Evolutionary conservation across 495 filamentous ascomycete genomes (phyloP).

Genomic region (Penicillium cosmopolitanum): DNA sequence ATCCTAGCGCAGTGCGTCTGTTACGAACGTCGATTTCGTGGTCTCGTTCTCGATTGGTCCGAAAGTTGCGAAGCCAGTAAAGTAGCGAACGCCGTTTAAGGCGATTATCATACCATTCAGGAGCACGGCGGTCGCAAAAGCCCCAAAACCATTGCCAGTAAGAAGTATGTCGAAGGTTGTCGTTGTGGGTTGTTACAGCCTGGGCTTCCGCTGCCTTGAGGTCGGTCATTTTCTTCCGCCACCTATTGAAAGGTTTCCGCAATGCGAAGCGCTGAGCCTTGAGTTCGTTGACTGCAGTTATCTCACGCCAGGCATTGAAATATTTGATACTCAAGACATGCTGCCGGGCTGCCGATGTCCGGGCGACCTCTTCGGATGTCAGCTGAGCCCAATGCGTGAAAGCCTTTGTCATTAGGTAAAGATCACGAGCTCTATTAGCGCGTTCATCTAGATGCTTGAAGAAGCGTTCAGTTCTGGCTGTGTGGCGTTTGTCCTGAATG

Average conservation of each 20-base stretch:
- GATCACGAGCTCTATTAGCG: constrained; percentile 62
- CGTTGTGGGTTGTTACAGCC: constrained; percentile 49
- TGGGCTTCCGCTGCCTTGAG: constrained; percentile 37
- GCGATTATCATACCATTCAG: constrained; percentile 52
- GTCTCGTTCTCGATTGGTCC: constrained; percentile 46
- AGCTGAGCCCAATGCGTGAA: constrained; percentile 75
- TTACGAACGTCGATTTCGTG: constrained; percentile 43
- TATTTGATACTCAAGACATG: constrained; percentile 73
- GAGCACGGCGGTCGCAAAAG: constrained; percentile 58
- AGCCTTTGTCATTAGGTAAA: constrained; percentile 70
- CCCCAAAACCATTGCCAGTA: constrained; percentile 62
- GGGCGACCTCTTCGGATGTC: constrained; percentile 60
- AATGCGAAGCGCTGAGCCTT: constrained; percentile 67
- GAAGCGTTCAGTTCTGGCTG: constrained; percentile 59
- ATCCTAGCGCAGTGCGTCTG: constrained; percentile 29
- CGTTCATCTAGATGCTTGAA: constrained; percentile 64
- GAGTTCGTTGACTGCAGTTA: constrained; percentile 69
- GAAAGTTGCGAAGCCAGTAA: constrained; percentile 49
- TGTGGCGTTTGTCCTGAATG: constrained; percentile 51
- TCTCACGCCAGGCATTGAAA: constrained; percentile 77
- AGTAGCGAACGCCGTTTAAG: constrained; percentile 51
- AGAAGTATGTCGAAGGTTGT: constrained; percentile 45
- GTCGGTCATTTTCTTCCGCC: constrained; percentile 50
- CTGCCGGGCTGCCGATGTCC: constrained; percentile 62
- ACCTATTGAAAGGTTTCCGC: constrained; percentile 58